Base-by-base conservation (phyloP, 108 stramenopile species). In the Nitzschia sp. region DNA sequence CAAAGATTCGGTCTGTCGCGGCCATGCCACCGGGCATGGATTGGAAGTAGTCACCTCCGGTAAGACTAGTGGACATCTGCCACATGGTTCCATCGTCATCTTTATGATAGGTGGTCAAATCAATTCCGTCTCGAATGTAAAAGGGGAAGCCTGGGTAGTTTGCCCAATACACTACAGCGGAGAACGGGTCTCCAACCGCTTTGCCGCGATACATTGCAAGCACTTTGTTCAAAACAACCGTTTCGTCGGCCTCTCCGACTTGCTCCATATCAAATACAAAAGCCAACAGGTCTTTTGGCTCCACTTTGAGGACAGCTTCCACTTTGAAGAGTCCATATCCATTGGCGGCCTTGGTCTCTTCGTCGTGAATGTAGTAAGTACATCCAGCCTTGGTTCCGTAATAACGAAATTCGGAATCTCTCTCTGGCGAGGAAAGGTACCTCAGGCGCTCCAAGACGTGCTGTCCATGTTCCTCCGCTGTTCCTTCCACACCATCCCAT, bases 81-180 rank as follows among this genome's bases (percentile, higher is more conserved):
- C 69, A 70, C 58, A 70, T 41, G 10, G 69, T 70, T 14, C 69
- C 60, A 70, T 70, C 58, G 40, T 60, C 58, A 61, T 70, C 69
- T 25, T 41, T 61, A n/a, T 53, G 58, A 48, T 70, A 70, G 34
- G 51, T 26, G 14, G 69, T 53, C 29, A 70, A 14, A 70, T 70
- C 69, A 19, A 70, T 43, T 12, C 69, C 69, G 24, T 70, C 69
- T 10, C 69, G 69, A 51, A 53, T 53, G 7, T 21, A 51, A 61
- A 70, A 70, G n/a, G 69, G 69, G 61, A 70, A 70, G 17, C 69
- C 69, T n/a, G 69, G 69, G 41, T 50, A 39, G 41, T 70, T 70
- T 2, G 59, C 48, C 69, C 69, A 70, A 44, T 70, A 70, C 38
- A 50, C 37, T 0, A 53, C 69, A 0, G 39, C 41, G 6, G 26